Evolutionary conservation across 2,329 filamentous ascomycete species (phyloP).

Genomic region (Alternaria atra): DNA sequence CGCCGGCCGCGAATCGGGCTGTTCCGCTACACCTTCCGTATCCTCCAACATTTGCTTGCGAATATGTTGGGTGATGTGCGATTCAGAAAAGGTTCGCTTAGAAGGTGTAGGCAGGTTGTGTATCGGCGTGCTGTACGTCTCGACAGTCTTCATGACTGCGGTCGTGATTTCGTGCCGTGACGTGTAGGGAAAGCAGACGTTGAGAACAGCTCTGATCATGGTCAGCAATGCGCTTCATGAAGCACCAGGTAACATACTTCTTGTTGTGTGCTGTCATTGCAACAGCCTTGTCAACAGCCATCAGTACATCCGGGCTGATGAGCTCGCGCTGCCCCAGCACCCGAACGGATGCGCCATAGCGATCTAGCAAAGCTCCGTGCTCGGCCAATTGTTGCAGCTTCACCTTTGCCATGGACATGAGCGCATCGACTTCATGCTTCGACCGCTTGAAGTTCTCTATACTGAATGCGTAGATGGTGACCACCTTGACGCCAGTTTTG

Average conservation of each 20-base stretch:
- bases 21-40: conserved; percentile 38
- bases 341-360: conserved; percentile 87
- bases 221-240: conserved; percentile 12
- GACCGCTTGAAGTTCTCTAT: conserved; percentile 99
- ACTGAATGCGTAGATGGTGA: conserved; percentile 97
- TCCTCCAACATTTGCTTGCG: conserved; percentile 61
- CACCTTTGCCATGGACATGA: conserved; percentile 98
- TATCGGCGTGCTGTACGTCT: conserved; percentile 81
- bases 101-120: conserved; percentile 60
- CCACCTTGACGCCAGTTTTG: conserved; percentile 94
- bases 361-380: conserved; percentile 90
- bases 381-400: conserved; percentile 91
- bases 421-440: conserved; percentile 92
- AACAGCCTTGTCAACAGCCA: conserved; percentile 86
- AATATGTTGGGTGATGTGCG: conserved; percentile 86
- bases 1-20: conserved; percentile 38
- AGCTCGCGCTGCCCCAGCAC: conserved; percentile 86
- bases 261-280: conserved; percentile 88
- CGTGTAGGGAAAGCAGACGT: conserved; percentile 98
- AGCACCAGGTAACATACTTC: conserved; percentile 62
- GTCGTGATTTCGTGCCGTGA: conserved; percentile 94
- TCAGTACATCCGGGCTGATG: conserved; percentile 85
- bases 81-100: conserved; percentile 82
- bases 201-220: conserved; percentile 69
- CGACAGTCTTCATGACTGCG: conserved; percentile 85